A percentile compares a stretch with the other conserved stretches of the same genome.
Conservation (phyloP, 495 filamentous ascomycete species). For the Massariosphaeria phaeospora region DNA sequence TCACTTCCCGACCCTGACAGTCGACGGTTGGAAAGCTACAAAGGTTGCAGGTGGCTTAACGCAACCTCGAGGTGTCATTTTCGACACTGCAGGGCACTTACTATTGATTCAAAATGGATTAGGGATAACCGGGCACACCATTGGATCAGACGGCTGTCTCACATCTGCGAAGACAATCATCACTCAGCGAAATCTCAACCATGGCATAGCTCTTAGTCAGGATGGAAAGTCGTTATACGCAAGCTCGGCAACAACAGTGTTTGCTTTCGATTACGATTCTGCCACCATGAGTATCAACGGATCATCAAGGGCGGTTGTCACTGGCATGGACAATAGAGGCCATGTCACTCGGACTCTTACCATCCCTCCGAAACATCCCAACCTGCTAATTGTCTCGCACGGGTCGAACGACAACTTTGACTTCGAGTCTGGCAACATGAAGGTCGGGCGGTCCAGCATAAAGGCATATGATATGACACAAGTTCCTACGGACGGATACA, state of each 20-base stretch:
- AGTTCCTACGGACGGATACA: conserved; percentile 16
- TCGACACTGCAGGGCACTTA: conserved; percentile 25
- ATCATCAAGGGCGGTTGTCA: conserved; percentile 2
- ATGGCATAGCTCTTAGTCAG: conserved; percentile 23
- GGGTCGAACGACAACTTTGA: conserved; percentile 32
- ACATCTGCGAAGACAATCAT: conserved; percentile 16
- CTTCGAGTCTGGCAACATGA: conserved; percentile 19
- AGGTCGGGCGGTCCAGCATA: conserved; percentile 15
- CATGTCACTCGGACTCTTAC: conserved; percentile 24
- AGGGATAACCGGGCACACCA: conserved; percentile 23
- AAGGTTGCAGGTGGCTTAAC: conserved; percentile 25
- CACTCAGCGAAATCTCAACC: conserved; percentile 21
- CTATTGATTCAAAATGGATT: conserved; percentile 22
- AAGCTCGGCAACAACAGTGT: conserved; percentile 22
- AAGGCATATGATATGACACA: conserved; percentile 29
- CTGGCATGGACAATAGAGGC: conserved; percentile 20
- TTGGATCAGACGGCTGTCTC: conserved; percentile 26
- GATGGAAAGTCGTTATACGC: conserved; percentile 33
- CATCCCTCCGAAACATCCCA: conserved; percentile 23
- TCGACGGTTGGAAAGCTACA: conserved; percentile 20
- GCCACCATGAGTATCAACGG: conserved; percentile 9
- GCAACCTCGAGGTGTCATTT: conserved; percentile 15
- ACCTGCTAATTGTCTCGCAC: conserved; percentile 28
- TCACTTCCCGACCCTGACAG: conserved; percentile 3
- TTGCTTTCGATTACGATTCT: conserved; percentile 17